A percentile compares a stretch with the other conserved stretches of the same genome.
Evolutionary conservation across 2,329 filamentous ascomycete genomes (phyloP).

Genomic region (Ceratocystis smalleyi): DNA sequence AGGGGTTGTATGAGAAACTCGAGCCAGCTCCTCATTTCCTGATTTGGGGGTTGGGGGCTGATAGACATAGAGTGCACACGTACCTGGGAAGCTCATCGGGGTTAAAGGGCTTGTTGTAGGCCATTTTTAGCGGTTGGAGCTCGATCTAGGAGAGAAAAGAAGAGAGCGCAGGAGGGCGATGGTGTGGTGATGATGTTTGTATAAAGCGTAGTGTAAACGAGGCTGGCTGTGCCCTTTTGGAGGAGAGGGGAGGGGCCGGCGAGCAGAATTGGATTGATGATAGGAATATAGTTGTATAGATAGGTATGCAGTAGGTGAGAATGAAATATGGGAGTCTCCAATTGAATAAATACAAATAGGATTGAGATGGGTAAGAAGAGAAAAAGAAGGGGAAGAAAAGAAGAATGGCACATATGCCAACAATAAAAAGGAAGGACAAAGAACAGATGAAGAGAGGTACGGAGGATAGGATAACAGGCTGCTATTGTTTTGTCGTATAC

Average conservation of each 20-base stretch:
- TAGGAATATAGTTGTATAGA: not conserved
- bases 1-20: not conserved
- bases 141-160: not conserved
- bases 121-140: conserved; percentile 42
- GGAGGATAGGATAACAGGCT: not conserved
- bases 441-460: not conserved
- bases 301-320: not conserved
- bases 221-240: not conserved
- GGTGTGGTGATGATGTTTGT: not conserved
- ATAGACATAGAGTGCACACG: conserved; percentile 23
- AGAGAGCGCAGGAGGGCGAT: not conserved
- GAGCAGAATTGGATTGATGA: not conserved
- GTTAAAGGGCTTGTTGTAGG: conserved; percentile 86
- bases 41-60: not conserved
- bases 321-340: not conserved
- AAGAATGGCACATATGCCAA: not conserved
- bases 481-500: not conserved
- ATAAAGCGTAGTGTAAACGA: not conserved
- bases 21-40: not conserved
- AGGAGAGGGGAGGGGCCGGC: not conserved
- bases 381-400: not conserved
- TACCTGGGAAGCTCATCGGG: conserved; percentile 88
- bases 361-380: not conserved
- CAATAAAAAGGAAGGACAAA: too few relatives aligned
- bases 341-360: not conserved